Evolutionary conservation across 2,329 filamentous ascomycete species (phyloP), one percentile per base, ranked within the genome.

Genomic region (Colletotrichum sp.): DNA sequence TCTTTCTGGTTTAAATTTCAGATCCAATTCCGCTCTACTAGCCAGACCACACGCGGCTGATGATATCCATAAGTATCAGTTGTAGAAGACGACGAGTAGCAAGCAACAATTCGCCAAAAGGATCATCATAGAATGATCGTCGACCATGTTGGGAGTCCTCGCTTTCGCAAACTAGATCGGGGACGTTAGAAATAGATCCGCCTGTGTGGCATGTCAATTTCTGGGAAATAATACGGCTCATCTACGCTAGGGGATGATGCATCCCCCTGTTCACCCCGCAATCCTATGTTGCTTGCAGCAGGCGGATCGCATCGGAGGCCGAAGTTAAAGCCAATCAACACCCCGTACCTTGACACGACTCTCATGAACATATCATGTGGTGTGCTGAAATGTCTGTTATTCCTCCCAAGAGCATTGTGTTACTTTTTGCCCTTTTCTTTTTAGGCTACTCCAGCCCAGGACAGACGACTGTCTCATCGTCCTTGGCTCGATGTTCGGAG

Each of bases 401-500:
- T 5, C n/a, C n/a, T 21, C 10, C 3, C 43, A 6, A 7, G 14
- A 21, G 43, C 18, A 1, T 43, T 43, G 7, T 5, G 4, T 18
- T 39, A n/a, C 39, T 10, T 43, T n/a, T 6, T 10, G 18, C 3
- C 18, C 39, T 43, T n/a, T n/a, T 48, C 39, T 48, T 48, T 0
- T 16, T n/a, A 21, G 1, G 16, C 18, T 1, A 13, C 1, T 48
- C 6, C n/a, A 21, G 43, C 1, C 18, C 0, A 13, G n/a, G 9
- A 12, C 0, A n/a, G 43, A 7, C n/a, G 9, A 21, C n/a, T 21
- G 0, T 43, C 2, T 52, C n/a, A 21, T 52, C 43, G 43, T 52
- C 8, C 10, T 21, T 6, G 5, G 10, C 10, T 24, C 2, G 3
- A 21, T 13, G 8, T 24, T 4, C 4, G n/a, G 10, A 52, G n/a